Conservation (phyloP, 2,329 filamentous ascomycete genomes). For the Aspergillus tubingensis region DNA sequence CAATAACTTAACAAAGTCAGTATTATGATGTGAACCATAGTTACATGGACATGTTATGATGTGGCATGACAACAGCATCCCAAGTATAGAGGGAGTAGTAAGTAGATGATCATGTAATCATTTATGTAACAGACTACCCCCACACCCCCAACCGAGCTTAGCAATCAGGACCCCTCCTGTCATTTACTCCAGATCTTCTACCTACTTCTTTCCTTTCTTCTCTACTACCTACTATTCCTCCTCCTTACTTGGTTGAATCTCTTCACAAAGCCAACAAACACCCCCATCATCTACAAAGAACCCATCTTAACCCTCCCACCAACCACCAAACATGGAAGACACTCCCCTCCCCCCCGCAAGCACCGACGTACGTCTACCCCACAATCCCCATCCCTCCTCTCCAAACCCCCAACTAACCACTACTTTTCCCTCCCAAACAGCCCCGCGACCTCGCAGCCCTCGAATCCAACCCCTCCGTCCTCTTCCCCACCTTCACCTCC, state of each 20-base stretch:
- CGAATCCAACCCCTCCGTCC: constrained; percentile 31
- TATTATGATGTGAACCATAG: no score
- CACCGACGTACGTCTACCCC: constrained; percentile 29
- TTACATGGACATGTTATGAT: no score
- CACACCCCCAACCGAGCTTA: no score
- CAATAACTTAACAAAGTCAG: no score
- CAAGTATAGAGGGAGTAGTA: no score
- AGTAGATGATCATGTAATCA: no score
- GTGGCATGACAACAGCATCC: no score
- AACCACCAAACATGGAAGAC: constrained; percentile 29
- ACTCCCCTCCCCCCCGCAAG: constrained; percentile 29
- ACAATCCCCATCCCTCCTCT: neutral
- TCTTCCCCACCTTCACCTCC: constrained; percentile 43
- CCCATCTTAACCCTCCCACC: neutral
- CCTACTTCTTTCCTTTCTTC: neutral
- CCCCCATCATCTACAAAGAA: neutral
- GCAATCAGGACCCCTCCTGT: no score
- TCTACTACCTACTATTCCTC: neutral
- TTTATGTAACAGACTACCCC: no score
- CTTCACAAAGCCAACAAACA: no score
- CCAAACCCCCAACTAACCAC: constrained; percentile 5
- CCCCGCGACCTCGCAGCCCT: constrained; percentile 29
- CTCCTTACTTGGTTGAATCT: neutral
- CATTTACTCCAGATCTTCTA: neutral
- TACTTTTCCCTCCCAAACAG: constrained; percentile 17